A percentile compares a stretch with the other conserved stretches of the same genome.
Evolutionary conservation across 1,284 basidiomycete species (phyloP).

Genomic region (Macrocystidia cucumis): DNA sequence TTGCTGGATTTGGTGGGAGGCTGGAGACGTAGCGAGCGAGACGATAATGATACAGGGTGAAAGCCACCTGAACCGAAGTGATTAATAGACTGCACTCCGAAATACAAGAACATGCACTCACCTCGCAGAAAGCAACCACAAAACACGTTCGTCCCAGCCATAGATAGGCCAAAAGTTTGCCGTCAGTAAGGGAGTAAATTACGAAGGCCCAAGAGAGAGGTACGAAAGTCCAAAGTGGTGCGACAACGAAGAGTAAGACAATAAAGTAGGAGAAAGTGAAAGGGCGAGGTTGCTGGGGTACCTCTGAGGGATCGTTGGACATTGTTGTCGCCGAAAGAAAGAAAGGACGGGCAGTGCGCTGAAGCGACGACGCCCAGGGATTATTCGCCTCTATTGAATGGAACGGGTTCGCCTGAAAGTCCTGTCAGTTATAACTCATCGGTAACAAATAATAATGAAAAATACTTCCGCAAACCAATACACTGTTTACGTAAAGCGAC

Average conservation of each 20-base stretch:
- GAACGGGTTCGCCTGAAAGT: no score
- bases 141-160: constrained; percentile 33
- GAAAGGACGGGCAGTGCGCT: constrained; percentile 7
- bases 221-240: constrained; percentile 64
- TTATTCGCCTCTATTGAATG: no score
- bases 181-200: constrained; percentile 41
- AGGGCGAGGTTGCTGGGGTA: constrained; percentile 22
- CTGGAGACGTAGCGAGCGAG: constrained; percentile 49
- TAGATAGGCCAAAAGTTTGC: constrained; percentile 33
- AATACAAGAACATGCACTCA: constrained; percentile 16
- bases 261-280: constrained; percentile 49
- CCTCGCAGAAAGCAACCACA: constrained; percentile 51
- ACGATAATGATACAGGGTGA: constrained; percentile 64
- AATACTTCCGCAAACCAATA: no score
- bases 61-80: constrained; percentile 47
- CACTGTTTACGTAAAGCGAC: no score
- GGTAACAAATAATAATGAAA: no score
- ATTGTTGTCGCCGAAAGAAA: constrained; percentile 7
- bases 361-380: neutral
- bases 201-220: constrained; percentile 70
- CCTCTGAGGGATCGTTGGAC: constrained; percentile 28
- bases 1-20: constrained; percentile 36
- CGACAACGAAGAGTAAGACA: constrained; percentile 49
- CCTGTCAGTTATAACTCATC: no score
- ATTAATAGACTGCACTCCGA: neutral